Percentiles rank a stretch among this genome's conserved stretches.
These are phyloP conservation scores for Rhizopogon vulgaris DNA, from an alignment of 768 basidiomycete species.

Conservation along the genomic window DNA sequence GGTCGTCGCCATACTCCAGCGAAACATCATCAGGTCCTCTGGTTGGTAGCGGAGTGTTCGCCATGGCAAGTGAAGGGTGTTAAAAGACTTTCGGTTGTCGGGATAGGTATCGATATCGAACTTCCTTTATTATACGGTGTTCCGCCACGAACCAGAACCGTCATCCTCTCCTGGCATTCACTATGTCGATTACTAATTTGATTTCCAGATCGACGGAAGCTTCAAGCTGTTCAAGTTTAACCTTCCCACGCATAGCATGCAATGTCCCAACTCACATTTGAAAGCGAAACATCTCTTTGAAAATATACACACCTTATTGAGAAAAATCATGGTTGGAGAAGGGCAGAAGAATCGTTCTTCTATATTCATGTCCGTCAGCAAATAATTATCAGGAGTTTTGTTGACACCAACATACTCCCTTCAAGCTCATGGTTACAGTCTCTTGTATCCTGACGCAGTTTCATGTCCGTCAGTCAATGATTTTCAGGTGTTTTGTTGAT, in stretches of 20 bases:
- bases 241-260: too few relatives aligned
- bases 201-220: neutral
- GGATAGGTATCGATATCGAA: neutral
- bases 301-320: too few relatives aligned
- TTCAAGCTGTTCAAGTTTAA: too few relatives aligned
- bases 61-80: neutral
- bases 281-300: too few relatives aligned
- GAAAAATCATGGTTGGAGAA: neutral
- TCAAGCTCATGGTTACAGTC: neutral
- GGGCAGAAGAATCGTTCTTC: neutral
- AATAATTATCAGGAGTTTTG: neutral
- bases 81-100: neutral
- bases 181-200: neutral
- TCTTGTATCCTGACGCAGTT: neutral
- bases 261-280: neutral
- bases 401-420: neutral
- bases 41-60: neutral
- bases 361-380: neutral
- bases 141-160: neutral
- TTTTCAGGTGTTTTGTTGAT: neutral
- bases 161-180: neutral
- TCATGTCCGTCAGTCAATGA: neutral
- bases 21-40: neutral
- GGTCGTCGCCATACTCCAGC: slow-evolving; percentile 11
- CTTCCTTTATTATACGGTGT: neutral